phyloP scores from a whole-genome alignment of 768 basidiomycete genomes.

The Exsudoporus frostii region DNA sequence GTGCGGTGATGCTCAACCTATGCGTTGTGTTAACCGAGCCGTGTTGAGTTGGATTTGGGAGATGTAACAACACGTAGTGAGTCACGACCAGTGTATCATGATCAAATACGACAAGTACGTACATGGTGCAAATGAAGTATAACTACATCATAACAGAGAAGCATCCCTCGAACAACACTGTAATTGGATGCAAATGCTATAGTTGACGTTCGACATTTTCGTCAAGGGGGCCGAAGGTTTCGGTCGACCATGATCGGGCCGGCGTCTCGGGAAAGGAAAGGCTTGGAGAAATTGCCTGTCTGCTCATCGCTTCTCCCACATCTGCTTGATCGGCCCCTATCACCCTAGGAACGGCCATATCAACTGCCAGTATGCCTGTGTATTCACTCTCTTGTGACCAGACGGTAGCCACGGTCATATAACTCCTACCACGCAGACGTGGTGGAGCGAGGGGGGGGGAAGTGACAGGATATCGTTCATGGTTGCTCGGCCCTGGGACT shows the following conservation, averaged over 20 bases:
- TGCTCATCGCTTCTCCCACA: neutral
- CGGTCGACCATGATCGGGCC: neutral
- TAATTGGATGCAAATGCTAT: constrained; percentile 1
- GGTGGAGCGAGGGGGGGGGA: neutral
- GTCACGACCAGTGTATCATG: too few relatives aligned
- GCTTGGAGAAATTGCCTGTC: neutral
- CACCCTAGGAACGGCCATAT: neutral
- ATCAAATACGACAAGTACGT: too few relatives aligned
- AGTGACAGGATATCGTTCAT: neutral
- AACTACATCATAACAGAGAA: too few relatives aligned
- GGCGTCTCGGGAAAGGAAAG: neutral
- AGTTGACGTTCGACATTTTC: neutral
- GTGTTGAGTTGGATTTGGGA: too few relatives aligned
- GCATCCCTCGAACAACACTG: constrained; percentile 4
- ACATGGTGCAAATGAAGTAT: too few relatives aligned
- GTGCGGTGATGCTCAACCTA: too few relatives aligned
- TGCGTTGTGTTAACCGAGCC: too few relatives aligned
- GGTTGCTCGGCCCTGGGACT: neutral
- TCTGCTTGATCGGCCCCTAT: neutral
- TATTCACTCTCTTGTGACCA: constrained; percentile 41
- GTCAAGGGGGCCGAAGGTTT: constrained; percentile 2
- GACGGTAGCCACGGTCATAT: constrained; percentile 15
- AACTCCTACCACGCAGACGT: neutral
- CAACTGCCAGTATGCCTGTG: neutral
- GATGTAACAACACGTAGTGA: too few relatives aligned